phyloP scores from a whole-genome alignment of 306 rosid species.

The Casuarina equisetifolia region DNA sequence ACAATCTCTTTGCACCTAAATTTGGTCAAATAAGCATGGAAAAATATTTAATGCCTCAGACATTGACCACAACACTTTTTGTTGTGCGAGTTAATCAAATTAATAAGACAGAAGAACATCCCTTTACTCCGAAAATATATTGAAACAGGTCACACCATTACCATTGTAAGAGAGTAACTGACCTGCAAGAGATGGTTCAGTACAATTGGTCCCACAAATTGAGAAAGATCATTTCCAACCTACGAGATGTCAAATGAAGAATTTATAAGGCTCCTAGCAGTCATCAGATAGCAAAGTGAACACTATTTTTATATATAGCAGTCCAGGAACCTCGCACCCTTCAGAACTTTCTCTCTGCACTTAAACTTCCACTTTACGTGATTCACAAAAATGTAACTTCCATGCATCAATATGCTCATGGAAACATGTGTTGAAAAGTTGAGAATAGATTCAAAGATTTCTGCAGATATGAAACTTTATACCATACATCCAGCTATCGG shows the following conservation, averaged over 20 bases:
- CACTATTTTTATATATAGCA: background rate
- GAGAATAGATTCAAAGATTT: background rate
- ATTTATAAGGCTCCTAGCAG: constrained; percentile 20
- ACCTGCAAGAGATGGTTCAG: constrained; percentile 72
- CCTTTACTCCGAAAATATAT: background rate
- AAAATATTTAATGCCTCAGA: background rate
- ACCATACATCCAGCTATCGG: background rate
- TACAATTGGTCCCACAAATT: constrained; percentile 70
- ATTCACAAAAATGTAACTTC: background rate
- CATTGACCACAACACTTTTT: background rate
- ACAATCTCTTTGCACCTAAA: background rate
- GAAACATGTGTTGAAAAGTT: background rate
- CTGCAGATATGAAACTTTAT: background rate
- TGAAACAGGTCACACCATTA: background rate
- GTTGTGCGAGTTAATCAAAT: background rate
- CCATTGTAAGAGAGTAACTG: constrained; percentile 26
- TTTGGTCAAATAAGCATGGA: background rate
- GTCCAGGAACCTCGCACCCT: background rate
- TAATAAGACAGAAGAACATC: background rate
- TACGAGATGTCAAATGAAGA: constrained; percentile 34
- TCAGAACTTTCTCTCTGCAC: background rate
- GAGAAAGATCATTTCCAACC: constrained; percentile 79
- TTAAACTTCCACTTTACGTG: background rate
- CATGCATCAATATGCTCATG: background rate
- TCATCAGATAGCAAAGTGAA: constrained; percentile 20